These are phyloP conservation scores for Aspergillus baeticus DNA, from an alignment of 495 filamentous ascomycete genomes.

Conservation along the genomic window DNA sequence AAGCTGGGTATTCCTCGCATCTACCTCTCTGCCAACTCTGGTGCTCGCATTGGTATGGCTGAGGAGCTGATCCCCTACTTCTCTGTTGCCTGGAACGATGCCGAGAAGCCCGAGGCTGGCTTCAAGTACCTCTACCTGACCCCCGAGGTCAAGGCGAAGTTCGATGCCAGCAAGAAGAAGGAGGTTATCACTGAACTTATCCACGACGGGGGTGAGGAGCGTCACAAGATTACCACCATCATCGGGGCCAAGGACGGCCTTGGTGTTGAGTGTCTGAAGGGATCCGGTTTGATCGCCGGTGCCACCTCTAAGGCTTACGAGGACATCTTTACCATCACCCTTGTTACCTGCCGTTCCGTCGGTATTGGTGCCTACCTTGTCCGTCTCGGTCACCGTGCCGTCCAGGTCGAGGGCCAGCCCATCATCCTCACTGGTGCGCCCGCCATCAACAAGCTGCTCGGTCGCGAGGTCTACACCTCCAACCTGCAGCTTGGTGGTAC, in stretches of 20 bases:
- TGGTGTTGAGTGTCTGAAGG: constrained; percentile 95
- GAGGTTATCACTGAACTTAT: constrained; percentile 89
- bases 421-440: constrained; percentile 98
- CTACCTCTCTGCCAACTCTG: constrained; percentile 98
- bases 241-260: constrained; percentile 94
- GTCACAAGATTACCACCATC: constrained; percentile 92
- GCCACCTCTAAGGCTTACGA: constrained; percentile 96
- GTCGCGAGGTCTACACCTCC: constrained; percentile 97
- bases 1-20: constrained; percentile 93
- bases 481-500: constrained; percentile 98
- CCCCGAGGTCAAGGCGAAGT: constrained; percentile 79
- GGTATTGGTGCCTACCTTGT: constrained; percentile 99
- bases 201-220: constrained; percentile 80
- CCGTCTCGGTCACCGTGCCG: constrained; percentile 93
- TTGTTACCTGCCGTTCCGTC: constrained; percentile 96
- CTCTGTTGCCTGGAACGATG: constrained; percentile 93
- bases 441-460: constrained; percentile 96
- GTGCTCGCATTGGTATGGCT: constrained; percentile 94
- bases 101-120: constrained; percentile 77
- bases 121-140: constrained; percentile 99
- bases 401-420: constrained; percentile 98
- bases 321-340: constrained; percentile 97
- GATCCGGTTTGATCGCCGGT: constrained; percentile 96
- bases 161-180: constrained; percentile 76
- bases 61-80: constrained; percentile 97